Percentiles rank a stretch among this genome's conserved stretches.
These are phyloP conservation scores for Corchorus olitorius DNA, from an alignment of 345 rosid genomes.

Conservation along the genomic window DNA sequence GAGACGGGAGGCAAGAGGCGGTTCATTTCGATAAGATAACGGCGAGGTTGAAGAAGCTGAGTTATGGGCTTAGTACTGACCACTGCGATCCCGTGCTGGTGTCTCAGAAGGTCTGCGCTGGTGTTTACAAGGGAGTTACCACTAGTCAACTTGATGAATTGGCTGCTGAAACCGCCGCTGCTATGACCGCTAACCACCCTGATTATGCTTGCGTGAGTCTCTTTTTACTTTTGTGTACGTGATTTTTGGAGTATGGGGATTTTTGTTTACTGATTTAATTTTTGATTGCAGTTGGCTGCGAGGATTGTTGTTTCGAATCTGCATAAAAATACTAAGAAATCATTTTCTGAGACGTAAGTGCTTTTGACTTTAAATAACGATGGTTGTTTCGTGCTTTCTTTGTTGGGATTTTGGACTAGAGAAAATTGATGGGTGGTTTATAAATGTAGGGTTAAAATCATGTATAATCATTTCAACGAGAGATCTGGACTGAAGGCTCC, in stretches of 20 bases:
- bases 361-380: neutral
- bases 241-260: neutral
- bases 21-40: slow-evolving; percentile 99
- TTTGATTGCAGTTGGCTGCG: slow-evolving; percentile 79
- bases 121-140: slow-evolving; percentile 96
- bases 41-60: slow-evolving; percentile 88
- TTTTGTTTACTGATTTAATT: neutral
- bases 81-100: slow-evolving; percentile 98
- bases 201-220: slow-evolving; percentile 81
- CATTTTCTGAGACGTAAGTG: slow-evolving; percentile 95
- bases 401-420: neutral
- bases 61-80: slow-evolving; percentile 88
- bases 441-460: slow-evolving; percentile 70
- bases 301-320: slow-evolving; percentile 96
- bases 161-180: slow-evolving; percentile 98
- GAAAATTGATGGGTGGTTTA: slow-evolving; percentile 2
- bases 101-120: slow-evolving; percentile 97
- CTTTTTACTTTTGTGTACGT: neutral
- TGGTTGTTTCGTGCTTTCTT: neutral
- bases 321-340: slow-evolving; percentile 93
- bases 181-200: slow-evolving; percentile 93
- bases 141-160: slow-evolving; percentile 96
- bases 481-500: slow-evolving; percentile 81
- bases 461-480: slow-evolving; percentile 76
- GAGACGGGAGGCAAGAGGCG: slow-evolving; percentile 85